Percentiles rank a stretch among this genome's conserved stretches.
Conservation (phyloP, 108 stramenopile species). For the Seminavis robusta region DNA sequence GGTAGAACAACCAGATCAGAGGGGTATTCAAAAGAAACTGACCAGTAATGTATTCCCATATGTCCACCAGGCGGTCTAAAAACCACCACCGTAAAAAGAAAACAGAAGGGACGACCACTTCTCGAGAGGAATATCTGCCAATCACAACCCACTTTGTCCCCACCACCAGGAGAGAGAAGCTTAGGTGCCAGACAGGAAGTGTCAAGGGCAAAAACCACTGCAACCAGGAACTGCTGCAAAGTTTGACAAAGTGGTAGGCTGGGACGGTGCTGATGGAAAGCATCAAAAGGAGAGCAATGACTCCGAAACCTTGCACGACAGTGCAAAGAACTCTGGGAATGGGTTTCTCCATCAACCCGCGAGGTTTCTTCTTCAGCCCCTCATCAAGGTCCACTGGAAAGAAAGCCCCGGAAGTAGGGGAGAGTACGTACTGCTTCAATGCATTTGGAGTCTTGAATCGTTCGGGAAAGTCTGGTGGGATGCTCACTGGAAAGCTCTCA, state of each 20-base stretch:
- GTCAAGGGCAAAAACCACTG: no score
- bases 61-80: neutral
- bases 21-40: constrained; percentile 7
- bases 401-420: no score
- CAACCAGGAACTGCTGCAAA: no score
- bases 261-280: neutral
- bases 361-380: no score
- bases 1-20: constrained; percentile 4
- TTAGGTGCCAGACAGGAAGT: neutral
- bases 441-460: no score
- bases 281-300: neutral
- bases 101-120: neutral
- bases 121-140: constrained; percentile 1
- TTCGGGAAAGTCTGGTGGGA: no score
- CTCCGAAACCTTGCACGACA: neutral
- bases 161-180: neutral
- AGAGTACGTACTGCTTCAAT: no score
- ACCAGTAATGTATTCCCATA: neutral
- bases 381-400: no score
- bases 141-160: constrained; percentile 4
- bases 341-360: neutral
- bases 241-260: no score
- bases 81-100: no score
- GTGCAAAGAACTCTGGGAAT: no score
- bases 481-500: no score